A percentile compares a stretch with the other conserved stretches of the same genome.
Conservation (phyloP, 116 monocot genomes). For the Cymodocea nodosa region DNA sequence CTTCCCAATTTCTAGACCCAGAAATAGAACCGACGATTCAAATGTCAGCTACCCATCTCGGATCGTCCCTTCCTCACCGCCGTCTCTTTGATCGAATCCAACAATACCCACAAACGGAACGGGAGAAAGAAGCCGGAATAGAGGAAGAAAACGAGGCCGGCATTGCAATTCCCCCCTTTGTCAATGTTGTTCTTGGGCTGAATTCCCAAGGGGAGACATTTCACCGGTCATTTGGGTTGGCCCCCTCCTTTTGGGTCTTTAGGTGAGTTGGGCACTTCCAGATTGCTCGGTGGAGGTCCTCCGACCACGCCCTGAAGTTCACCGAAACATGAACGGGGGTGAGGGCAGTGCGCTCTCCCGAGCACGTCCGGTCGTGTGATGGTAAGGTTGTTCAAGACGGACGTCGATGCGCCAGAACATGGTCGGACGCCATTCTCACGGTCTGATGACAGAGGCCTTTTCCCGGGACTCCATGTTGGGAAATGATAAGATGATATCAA, state of each 20-base stretch:
- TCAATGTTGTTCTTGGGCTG: background rate
- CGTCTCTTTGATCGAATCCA: background rate
- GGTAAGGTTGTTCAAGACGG: slow-evolving; percentile 6
- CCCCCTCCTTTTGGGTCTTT: background rate
- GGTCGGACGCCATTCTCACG: background rate
- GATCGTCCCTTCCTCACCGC: no score
- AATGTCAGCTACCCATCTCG: background rate
- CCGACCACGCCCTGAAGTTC: background rate
- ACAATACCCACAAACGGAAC: background rate
- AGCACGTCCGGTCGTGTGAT: slow-evolving; percentile 3
- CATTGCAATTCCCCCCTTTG: background rate
- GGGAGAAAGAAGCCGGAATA: background rate
- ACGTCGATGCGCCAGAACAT: no score
- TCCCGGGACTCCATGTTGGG: background rate
- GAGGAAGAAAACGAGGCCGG: background rate
- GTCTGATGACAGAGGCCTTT: background rate
- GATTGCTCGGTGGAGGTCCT: background rate
- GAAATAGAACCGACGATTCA: background rate
- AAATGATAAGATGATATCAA: background rate
- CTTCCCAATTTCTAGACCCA: background rate
- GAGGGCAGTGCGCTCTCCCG: slow-evolving; percentile 1
- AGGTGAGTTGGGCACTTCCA: background rate
- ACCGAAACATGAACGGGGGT: background rate
- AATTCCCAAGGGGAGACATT: background rate
- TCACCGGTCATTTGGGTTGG: background rate